Evolutionary conservation across 2,329 filamentous ascomycete species (phyloP).

Genomic region (Knufia petricola): DNA sequence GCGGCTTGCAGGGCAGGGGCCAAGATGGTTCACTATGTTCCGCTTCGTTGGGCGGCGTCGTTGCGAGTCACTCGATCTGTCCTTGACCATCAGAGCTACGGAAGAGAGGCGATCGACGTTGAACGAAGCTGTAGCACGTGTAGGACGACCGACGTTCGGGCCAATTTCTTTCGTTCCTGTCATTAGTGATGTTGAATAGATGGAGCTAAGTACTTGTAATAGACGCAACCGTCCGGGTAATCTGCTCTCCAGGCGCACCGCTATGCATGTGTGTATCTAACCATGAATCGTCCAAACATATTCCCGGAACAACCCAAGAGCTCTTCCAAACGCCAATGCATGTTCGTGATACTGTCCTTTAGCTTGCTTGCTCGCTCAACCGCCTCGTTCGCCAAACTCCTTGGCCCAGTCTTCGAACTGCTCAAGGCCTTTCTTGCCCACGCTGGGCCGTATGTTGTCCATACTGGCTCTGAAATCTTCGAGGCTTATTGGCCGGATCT

Average conservation of each 20-base stretch:
- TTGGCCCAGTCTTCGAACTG: slow-evolving; percentile 90
- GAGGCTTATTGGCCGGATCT: slow-evolving; percentile 79
- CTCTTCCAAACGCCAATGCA: not conserved
- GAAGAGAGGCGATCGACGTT: no score
- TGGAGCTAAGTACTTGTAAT: not conserved
- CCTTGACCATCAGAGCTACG: no score
- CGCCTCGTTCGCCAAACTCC: slow-evolving; percentile 85
- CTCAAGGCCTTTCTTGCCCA: slow-evolving; percentile 72
- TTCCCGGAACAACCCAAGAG: not conserved
- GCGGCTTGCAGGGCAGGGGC: no score
- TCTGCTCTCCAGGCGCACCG: not conserved
- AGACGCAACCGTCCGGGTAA: not conserved
- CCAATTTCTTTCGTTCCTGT: no score
- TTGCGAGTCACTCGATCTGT: no score
- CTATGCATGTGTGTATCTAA: not conserved
- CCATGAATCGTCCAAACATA: not conserved
- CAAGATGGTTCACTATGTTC: no score
- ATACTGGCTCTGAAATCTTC: slow-evolving; percentile 78
- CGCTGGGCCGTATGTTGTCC: slow-evolving; percentile 75
- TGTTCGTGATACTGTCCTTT: not conserved
- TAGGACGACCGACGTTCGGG: no score
- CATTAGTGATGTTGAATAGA: not conserved
- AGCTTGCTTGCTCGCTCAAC: not conserved
- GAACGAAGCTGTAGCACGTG: no score
- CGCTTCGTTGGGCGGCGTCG: no score